Evolutionary conservation across 768 basidiomycete genomes (phyloP), one percentile per base, ranked within the genome.

Genomic region (Fibroporia radiculosa): DNA sequence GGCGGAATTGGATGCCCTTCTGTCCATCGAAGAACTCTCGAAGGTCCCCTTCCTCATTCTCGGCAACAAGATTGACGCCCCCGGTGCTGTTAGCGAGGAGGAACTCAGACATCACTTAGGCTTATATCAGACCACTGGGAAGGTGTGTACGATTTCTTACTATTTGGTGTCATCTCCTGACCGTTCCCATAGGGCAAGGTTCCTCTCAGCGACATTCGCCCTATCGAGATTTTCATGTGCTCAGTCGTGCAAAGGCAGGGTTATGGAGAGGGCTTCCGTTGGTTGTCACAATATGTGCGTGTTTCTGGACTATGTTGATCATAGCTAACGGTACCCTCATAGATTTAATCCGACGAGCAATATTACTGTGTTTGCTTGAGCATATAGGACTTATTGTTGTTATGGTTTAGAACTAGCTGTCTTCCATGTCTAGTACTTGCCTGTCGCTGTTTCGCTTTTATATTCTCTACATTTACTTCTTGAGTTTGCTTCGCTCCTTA

Each of bases 191-290:
- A 96, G 93, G 96, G 96, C 63, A 98, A 98, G 66, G 89, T 96
- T 29, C 95, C 93, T 48, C 78, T 99, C 60, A 87, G 73, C 56
- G 95, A 97, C 65, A 98, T 98, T 55, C 81, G 96, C 48, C 96
- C 96, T 14, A 97, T 99, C 65, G 96, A 99, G 63, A 77, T 98
- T 56, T 99, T 97, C 81, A 99, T 99, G 96, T 97, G 93, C 73
- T 98, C 96, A 12, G 96, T 99, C 45, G 96, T 99, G 45, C 92
- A 95, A 77, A 78, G 95, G 64, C 93, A 96, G 66, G 95, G 95
- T 40, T 98, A 99, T 64, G 95, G 93, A 48, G 95, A 98, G 71
- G 95, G 93, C 48, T 92, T 95, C 87, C 82, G 92, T 55, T 96
- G 93, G 93, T 59, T 96, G 48, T 93, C 90, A 52, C 93, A 93